Conservation (phyloP, 164 flowering plant species). For the Tetrastigma voinierianum region DNA sequence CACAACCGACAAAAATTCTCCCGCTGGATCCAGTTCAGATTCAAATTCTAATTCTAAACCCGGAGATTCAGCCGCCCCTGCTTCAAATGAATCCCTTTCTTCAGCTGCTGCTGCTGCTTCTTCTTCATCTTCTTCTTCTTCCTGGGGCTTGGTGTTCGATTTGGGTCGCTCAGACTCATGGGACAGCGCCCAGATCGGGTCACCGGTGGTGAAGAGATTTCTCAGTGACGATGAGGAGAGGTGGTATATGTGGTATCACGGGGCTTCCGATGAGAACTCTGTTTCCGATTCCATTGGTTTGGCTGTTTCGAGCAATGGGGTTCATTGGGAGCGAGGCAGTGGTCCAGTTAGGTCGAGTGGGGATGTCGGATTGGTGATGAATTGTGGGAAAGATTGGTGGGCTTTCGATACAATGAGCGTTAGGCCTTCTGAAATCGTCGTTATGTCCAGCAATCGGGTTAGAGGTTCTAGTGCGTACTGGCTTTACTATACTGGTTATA, state of each 20-base stretch:
- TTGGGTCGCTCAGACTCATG: constrained; percentile 51
- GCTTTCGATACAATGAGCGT: constrained; percentile 68
- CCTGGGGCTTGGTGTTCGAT: constrained; percentile 68
- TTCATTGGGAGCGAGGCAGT: constrained; percentile 76
- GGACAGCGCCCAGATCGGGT: constrained; percentile 69
- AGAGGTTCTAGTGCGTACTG: constrained; percentile 66
- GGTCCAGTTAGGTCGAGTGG: constrained; percentile 37
- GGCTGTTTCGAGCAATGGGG: constrained; percentile 81
- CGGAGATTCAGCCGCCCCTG: constrained; percentile 12
- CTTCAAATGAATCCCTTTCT: constrained; percentile 19
- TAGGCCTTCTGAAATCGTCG: constrained; percentile 67
- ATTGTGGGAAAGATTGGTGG: constrained; percentile 81
- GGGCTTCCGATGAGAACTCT: constrained; percentile 25
- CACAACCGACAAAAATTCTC: constrained; percentile 23
- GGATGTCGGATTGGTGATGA: constrained; percentile 66
- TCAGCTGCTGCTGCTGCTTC: constrained; percentile 16
- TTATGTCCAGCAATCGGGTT: constrained; percentile 73
- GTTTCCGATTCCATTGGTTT: constrained; percentile 57
- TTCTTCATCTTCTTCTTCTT: constrained; percentile 18
- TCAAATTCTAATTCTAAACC: constrained; percentile 14
- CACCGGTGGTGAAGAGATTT: constrained; percentile 80
- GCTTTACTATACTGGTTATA: constrained; percentile 82
- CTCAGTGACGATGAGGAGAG: constrained; percentile 84
- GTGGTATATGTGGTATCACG: constrained; percentile 95
- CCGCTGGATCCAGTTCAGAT: not conserved